Base-by-base conservation (phyloP, 495 filamentous ascomycete genomes). In the Lophiotrema nucula region DNA sequence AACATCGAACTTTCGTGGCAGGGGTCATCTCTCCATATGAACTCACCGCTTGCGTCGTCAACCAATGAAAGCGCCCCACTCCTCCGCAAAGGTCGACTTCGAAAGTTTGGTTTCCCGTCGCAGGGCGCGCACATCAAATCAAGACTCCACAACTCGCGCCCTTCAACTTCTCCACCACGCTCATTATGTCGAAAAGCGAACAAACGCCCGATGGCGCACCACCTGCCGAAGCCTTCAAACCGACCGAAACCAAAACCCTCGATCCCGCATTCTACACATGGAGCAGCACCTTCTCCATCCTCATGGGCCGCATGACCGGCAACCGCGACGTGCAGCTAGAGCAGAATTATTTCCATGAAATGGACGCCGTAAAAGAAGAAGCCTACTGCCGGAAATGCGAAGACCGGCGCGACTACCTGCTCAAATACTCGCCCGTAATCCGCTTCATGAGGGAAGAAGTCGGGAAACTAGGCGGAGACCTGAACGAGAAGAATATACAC, bases 391-490 rank as follows among this genome's bases (percentile, higher is more conserved):
- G 77, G 66, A 81, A 81, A 26, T 95, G 89, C 73, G 88, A 96
- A 62, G 72, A 82, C 18, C 80, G 88, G 67, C 82, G 87, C 19
- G 86, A 92, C 69, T 96, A 84, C 71, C 78, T 90, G 13, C 80
- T 97, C 56, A 70, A 85, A 58, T 86, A 89, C 76, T 90, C 81
- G 58, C 93, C 93, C 16, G 84, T 87, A 41, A 82, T 98, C 52
- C 85, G 86, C 27, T 98, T 92, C 79, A 72, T 98, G 72, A 77
- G 79, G 37, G 81, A 90, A 58, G 90, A 89, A 64, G 85, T 96
- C 51, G 70, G 72, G 39, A 82, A 86, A 57, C 79, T 97, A 21
- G 88, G 89, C 72, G 89, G 88, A 41, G 76, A 81, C 52, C 77
- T 97, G 25, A 82, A 88, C 61, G 73, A 67, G 27, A 72, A 73